phyloP scores from a whole-genome alignment of 2,329 filamentous ascomycete species.

The Mariannaea sp. region DNA sequence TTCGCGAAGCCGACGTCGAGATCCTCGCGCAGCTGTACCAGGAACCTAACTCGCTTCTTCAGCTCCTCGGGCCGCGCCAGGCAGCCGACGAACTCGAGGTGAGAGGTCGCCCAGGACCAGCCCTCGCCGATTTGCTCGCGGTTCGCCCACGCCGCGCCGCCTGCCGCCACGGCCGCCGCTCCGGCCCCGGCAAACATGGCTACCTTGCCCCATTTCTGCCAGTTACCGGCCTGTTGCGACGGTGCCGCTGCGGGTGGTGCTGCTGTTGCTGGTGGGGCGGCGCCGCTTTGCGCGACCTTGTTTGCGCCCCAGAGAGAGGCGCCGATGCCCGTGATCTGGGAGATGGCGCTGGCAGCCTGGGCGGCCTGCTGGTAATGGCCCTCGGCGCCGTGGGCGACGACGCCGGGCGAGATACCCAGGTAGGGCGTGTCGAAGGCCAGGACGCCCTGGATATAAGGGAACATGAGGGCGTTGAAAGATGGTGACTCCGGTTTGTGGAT shows the following conservation, averaged over 20 bases:
- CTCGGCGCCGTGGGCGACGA: slow-evolving; percentile 86
- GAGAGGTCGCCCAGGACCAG: slow-evolving; percentile 81
- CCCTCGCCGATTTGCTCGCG: slow-evolving; percentile 78
- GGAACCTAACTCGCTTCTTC: slow-evolving; percentile 69
- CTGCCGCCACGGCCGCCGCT: slow-evolving; percentile 78
- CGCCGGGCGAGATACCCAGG: slow-evolving; percentile 77
- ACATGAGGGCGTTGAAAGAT: slow-evolving; percentile 73
- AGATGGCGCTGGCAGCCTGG: slow-evolving; percentile 70
- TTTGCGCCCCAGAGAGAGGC: slow-evolving; percentile 67
- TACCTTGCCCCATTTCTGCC: slow-evolving; percentile 83
- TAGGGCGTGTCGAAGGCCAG: slow-evolving; percentile 95
- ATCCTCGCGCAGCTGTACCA: slow-evolving; percentile 68
- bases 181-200: slow-evolving; percentile 87
- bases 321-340: slow-evolving; percentile 67
- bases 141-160: slow-evolving; percentile 84
- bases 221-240: slow-evolving; percentile 43
- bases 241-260: slow-evolving; percentile 41
- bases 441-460: slow-evolving; percentile 88
- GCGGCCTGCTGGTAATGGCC: slow-evolving; percentile 77
- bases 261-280: slow-evolving; percentile 34
- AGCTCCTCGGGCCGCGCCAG: slow-evolving; percentile 84
- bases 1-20: slow-evolving; percentile 80
- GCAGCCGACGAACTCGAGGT: slow-evolving; percentile 92
- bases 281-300: slow-evolving; percentile 40
- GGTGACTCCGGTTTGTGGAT: slow-evolving; percentile 43